A percentile compares a stretch with the other conserved stretches of the same genome.
Conservation (phyloP, 2,329 filamentous ascomycete species). For the Exophiala lecanii-corni region DNA sequence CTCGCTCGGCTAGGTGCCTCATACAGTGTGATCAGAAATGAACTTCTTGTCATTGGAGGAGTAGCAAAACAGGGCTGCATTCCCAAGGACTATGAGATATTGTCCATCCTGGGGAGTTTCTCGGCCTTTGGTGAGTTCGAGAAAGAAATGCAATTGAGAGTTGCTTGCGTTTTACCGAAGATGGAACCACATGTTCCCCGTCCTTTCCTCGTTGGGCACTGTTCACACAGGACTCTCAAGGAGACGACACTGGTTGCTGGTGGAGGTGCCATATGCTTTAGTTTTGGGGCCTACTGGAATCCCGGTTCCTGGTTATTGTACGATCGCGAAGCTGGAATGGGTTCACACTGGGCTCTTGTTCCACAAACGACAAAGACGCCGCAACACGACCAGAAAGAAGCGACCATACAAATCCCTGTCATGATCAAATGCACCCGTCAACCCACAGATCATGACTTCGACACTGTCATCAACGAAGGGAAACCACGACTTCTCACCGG, state of each 20-base stretch:
- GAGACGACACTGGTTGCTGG: constrained; percentile 61
- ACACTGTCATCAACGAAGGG: constrained; percentile 51
- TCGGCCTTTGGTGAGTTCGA: constrained; percentile 23
- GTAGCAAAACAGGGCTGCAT: constrained; percentile 38
- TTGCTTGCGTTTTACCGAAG: constrained; percentile 29
- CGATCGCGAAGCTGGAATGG: constrained; percentile 25
- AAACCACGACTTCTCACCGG: constrained; percentile 63
- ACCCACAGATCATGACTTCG: constrained; percentile 42
- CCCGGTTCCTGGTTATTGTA: constrained; percentile 51
- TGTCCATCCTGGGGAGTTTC: constrained; percentile 34
- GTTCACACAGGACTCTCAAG: constrained; percentile 45
- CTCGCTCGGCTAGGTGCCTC: constrained; percentile 49
- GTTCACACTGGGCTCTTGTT: constrained; percentile 34
- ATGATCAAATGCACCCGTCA: constrained; percentile 12
- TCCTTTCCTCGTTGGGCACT: constrained; percentile 69
- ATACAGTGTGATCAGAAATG: constrained; percentile 41
- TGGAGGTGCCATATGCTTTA: constrained; percentile 84
- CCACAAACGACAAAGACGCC: constrained; percentile 12
- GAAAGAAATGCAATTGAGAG: constrained; percentile 26
- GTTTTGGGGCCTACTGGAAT: constrained; percentile 85
- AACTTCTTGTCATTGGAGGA: constrained; percentile 51
- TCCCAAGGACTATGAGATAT: constrained; percentile 50
- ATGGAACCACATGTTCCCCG: constrained; percentile 37
- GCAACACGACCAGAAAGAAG: constrained; percentile 1
- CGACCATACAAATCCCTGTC: constrained; percentile 1